These are phyloP conservation scores for Coemansia sp. DNA, from an alignment of 371 early-diverging fungal genomes.

Conservation along the genomic window DNA sequence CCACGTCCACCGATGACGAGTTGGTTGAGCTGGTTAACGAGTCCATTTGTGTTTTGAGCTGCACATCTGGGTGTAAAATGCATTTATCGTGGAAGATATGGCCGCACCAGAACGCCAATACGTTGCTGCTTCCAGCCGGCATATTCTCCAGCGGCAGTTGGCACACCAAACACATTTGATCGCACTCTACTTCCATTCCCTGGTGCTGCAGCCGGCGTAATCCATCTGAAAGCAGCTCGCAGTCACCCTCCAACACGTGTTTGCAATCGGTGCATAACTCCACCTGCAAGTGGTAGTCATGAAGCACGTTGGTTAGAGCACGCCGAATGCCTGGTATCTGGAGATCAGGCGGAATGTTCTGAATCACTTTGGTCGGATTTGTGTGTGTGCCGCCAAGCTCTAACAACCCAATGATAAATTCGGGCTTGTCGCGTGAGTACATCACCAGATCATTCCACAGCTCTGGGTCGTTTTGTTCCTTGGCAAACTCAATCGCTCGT, in stretches of 20 bases:
- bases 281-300: constrained; percentile 87
- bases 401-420: constrained; percentile 85
- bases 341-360: constrained; percentile 74
- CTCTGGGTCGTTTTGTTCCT: constrained; percentile 91
- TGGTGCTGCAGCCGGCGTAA: constrained; percentile 71
- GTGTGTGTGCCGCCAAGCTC: constrained; percentile 84
- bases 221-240: constrained; percentile 71
- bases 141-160: constrained; percentile 41
- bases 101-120: constrained; percentile 52
- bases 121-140: constrained; percentile 6
- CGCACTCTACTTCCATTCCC: constrained; percentile 55
- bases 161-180: constrained; percentile 35
- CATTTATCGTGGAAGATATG: constrained; percentile 52
- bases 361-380: constrained; percentile 76
- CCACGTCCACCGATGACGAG: neutral
- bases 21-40: neutral
- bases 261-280: constrained; percentile 79
- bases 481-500: constrained; percentile 95
- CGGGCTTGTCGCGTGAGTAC: constrained; percentile 53
- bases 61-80: constrained; percentile 43
- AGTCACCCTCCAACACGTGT: constrained; percentile 81
- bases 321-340: constrained; percentile 78
- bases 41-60: constrained; percentile 34
- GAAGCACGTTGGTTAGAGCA: constrained; percentile 79
- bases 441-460: constrained; percentile 90